These are phyloP conservation scores for Suhomyces bribrorum DNA, from an alignment of 1,139 yeast species.

Conservation along the genomic window DNA sequence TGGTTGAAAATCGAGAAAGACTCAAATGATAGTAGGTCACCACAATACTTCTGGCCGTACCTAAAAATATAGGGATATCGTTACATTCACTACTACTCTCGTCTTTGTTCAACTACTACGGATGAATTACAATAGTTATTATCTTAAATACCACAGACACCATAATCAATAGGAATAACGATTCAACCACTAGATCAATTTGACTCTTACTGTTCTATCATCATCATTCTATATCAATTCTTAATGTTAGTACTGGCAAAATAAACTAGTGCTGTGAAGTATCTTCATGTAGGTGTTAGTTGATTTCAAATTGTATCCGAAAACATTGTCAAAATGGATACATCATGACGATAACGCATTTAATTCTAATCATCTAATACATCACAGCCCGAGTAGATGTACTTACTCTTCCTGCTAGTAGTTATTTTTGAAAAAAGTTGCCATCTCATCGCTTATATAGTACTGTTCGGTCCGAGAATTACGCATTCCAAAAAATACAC, in stretches of 20 bases:
- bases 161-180: too few relatives aligned
- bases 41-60: too few relatives aligned
- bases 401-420: constrained; percentile 1
- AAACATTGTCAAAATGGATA: constrained; percentile 33
- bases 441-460: constrained; percentile 2
- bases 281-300: constrained; percentile 43
- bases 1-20: too few relatives aligned
- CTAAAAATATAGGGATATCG: too few relatives aligned
- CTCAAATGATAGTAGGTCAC: too few relatives aligned
- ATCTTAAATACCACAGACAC: too few relatives aligned
- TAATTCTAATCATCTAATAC: constrained; percentile 19
- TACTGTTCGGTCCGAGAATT: not conserved
- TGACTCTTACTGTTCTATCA: too few relatives aligned
- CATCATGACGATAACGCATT: constrained; percentile 51
- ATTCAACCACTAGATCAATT: too few relatives aligned
- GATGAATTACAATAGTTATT: too few relatives aligned
- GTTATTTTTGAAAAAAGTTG: constrained; percentile 1
- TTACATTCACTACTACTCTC: too few relatives aligned
- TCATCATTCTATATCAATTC: too few relatives aligned
- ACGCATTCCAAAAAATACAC: constrained; percentile 1
- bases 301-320: constrained; percentile 40
- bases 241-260: constrained; percentile 11
- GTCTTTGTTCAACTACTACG: too few relatives aligned
- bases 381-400: not conserved
- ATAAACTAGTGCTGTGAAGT: constrained; percentile 1